Evolutionary conservation across 768 basidiomycete species (phyloP).

Genomic region (Psilocybe cyanescens): DNA sequence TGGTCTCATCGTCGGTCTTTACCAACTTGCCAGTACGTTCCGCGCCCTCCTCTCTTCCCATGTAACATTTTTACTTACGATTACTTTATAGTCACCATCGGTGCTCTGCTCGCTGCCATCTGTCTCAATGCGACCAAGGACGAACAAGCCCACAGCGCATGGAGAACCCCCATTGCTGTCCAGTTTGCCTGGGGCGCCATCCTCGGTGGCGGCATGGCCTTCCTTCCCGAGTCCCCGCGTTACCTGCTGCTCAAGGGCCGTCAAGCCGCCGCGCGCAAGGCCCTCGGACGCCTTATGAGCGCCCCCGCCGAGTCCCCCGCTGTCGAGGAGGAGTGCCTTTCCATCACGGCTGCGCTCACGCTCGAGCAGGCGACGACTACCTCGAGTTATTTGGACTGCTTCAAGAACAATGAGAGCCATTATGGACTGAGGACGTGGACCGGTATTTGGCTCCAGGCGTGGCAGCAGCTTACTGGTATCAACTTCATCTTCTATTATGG

Average conservation of each 20-base stretch:
- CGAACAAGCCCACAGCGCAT: conserved; percentile 49
- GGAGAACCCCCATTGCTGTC: conserved; percentile 64
- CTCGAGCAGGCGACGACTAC: conserved; percentile 61
- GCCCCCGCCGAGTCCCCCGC: conserved; percentile 49
- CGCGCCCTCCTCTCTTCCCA: background rate
- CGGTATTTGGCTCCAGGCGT: conserved; percentile 58
- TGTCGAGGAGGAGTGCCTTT: conserved; percentile 53
- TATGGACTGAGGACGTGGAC: conserved; percentile 71
- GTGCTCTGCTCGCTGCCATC: conserved; percentile 68
- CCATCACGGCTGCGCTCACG: conserved; percentile 55
- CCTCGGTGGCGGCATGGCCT: conserved; percentile 66
- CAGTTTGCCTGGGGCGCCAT: conserved; percentile 82
- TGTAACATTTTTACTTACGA: background rate
- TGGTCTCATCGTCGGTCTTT: conserved; percentile 64
- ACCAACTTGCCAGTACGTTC: conserved; percentile 58
- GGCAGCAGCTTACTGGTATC: conserved; percentile 81
- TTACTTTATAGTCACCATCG: conserved; percentile 52
- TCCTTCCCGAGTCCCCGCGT: conserved; percentile 49
- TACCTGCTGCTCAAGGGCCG: conserved; percentile 71
- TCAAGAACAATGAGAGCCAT: conserved; percentile 59
- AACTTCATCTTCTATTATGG: conserved; percentile 42
- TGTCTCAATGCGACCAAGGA: conserved; percentile 68
- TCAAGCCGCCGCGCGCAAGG: conserved; percentile 56
- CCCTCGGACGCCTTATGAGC: conserved; percentile 67
- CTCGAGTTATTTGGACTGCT: conserved; percentile 59